Evolutionary conservation across 345 rosid species (phyloP).

Genomic region (Sonneratia alba): DNA sequence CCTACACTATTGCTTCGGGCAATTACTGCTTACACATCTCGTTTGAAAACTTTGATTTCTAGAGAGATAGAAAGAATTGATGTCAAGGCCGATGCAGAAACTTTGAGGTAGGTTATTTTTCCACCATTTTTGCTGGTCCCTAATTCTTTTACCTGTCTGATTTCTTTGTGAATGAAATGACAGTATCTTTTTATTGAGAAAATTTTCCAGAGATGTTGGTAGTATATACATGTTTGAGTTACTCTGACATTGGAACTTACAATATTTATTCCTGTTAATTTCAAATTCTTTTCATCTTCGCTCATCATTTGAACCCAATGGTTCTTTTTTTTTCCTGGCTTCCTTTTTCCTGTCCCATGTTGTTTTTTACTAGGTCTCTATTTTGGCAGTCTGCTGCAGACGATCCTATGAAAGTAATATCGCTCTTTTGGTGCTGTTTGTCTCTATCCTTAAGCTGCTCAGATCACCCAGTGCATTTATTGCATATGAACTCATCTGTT

Average conservation of each 20-base stretch:
- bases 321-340: neutral
- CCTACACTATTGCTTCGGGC: conserved; percentile 82
- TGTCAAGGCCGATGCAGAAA: conserved; percentile 90
- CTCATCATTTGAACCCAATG: neutral
- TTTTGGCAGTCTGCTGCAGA: neutral
- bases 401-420: neutral
- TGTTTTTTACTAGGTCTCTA: neutral
- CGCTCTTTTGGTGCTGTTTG: neutral
- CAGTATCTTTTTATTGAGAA: neutral
- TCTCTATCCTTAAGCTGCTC: neutral
- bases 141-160: neutral
- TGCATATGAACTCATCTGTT: neutral
- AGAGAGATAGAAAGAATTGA: conserved; percentile 83
- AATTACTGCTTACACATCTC: conserved; percentile 54
- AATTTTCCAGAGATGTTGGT: neutral
- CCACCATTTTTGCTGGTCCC: neutral
- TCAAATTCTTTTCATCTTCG: neutral
- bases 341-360: neutral
- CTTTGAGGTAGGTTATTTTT: conserved; percentile 19
- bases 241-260: neutral
- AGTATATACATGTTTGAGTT: neutral
- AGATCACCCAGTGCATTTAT: neutral
- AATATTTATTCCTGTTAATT: neutral
- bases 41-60: conserved; percentile 55
- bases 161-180: neutral